Conservation (phyloP, 2,329 filamentous ascomycete genomes). For the Rugonectria rugulosa region DNA sequence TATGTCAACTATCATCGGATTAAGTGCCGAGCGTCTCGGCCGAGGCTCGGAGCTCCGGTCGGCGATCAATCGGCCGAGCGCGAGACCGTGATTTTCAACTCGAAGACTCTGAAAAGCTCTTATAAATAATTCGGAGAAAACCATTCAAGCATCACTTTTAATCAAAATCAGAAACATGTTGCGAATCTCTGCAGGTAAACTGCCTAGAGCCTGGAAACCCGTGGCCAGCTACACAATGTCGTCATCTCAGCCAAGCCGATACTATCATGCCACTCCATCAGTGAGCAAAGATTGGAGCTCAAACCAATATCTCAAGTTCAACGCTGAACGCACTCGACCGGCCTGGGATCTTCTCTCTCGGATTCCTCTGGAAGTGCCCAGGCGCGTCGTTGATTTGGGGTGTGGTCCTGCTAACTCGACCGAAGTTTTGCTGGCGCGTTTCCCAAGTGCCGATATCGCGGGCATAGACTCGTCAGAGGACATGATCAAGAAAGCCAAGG, state of each 20-base stretch:
- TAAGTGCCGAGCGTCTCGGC: constrained; percentile 2
- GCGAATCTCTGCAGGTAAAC: background rate
- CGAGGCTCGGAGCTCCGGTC: constrained; percentile 6
- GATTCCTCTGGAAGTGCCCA: constrained; percentile 49
- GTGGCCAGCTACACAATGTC: background rate
- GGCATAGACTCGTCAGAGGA: constrained; percentile 64
- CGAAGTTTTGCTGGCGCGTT: constrained; percentile 53
- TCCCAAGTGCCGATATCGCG: constrained; percentile 53
- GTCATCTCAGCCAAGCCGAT: background rate
- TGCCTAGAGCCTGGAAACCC: background rate
- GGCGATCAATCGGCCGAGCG: background rate
- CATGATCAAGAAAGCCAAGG: constrained; percentile 60
- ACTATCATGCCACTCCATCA: constrained; percentile 8
- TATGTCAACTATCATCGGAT: no score
- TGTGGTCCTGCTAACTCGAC: constrained; percentile 69
- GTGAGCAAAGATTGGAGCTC: constrained; percentile 56
- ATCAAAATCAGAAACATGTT: no score
- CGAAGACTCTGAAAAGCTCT: background rate
- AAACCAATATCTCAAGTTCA: constrained; percentile 63
- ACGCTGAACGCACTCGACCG: constrained; percentile 59
- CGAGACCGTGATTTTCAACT: background rate
- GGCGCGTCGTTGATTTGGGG: constrained; percentile 62
- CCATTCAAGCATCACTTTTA: background rate
- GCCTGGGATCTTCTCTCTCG: constrained; percentile 60
- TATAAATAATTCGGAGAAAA: background rate